Base-by-base conservation (phyloP, 1,284 basidiomycete genomes). In the Amylostereum areolatum region DNA sequence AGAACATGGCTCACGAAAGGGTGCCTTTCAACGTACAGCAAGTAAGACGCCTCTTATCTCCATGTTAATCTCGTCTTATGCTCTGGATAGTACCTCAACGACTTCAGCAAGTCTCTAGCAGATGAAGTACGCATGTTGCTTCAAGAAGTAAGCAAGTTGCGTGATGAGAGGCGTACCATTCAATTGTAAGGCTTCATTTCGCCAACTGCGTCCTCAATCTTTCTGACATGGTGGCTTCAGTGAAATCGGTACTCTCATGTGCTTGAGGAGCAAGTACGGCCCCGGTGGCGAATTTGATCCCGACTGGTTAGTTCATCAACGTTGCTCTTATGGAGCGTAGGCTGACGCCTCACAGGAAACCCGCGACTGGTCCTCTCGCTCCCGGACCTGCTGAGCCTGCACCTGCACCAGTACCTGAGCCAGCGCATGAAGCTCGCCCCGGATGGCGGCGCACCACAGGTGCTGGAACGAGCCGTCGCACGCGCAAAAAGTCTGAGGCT, bases 51-150 rank as follows among this genome's bases (percentile, higher is more conserved):
- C 4, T 44, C 11, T 45, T 30, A n/a, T 24, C 18, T 44, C 24
- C 24, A 2, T 29, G 36, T n/a, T 33, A 50, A 32, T 45, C 24
- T 30, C 35, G 12, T 10, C 34, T 46, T 46, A 52, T 51, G 60
- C 7, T 35, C 33, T 11, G 46, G 45, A 4, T 46, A 82, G 81
- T 89, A 89, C 59, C 72, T 89, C 18, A 85, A 89, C 54, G 85
- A 89, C 49, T 90, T 90, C 65, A 89, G 85, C 63, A 85, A 81
- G 61, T 83, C 86, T 2, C 66, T 89, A 41, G 85, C 88, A 4
- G 72, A 75, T n/a, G 87, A 90, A 66, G 86, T 89, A 5, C 78
- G 85, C 29, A 83, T 86, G 71, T 72, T 90, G 8, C 73, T 90
- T 6, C 77, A 73, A 33, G 87, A 90, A 67, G 87, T 89, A 28